Conservation (phyloP, 345 rosid species). For the Isatis tinctoria region DNA sequence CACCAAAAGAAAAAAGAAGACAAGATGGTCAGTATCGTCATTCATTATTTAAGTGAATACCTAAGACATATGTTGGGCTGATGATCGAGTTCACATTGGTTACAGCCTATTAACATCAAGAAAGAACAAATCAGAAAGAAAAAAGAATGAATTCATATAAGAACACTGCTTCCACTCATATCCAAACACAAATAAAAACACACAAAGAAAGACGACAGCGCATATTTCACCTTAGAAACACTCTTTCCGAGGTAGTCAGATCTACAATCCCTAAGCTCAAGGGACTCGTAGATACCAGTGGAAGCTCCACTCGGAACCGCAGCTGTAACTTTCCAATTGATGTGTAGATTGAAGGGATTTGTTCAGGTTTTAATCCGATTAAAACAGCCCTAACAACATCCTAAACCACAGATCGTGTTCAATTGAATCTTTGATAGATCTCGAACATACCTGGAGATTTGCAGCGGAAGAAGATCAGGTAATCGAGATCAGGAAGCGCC, state of each 20-base stretch:
- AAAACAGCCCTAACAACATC: too few species aligned
- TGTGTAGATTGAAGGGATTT: too few species aligned
- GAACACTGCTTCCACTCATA: neutral
- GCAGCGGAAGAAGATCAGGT: too few species aligned
- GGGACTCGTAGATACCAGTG: slow-evolving; percentile 97
- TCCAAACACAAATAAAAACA: neutral
- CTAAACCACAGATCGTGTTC: too few species aligned
- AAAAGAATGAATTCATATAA: neutral
- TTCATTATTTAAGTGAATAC: neutral
- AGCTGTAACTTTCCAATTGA: slow-evolving; percentile 67
- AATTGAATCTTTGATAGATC: too few species aligned
- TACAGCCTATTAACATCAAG: slow-evolving; percentile 54
- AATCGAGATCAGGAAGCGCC: too few species aligned
- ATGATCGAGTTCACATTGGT: slow-evolving; percentile 69
- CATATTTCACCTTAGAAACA: slow-evolving; percentile 60
- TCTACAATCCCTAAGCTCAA: too few species aligned
- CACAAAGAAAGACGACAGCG: neutral
- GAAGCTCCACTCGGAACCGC: slow-evolving; percentile 99
- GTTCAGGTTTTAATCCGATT: too few species aligned
- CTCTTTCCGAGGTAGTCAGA: slow-evolving; percentile 94
- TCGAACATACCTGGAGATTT: too few species aligned
- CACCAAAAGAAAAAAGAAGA: neutral
- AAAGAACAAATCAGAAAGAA: neutral
- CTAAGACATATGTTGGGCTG: slow-evolving; percentile 50
- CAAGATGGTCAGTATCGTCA: neutral